A percentile compares a stretch with the other conserved stretches of the same genome.
These are phyloP conservation scores for Apostasia shenzhenica DNA, from an alignment of 106 monocot species.

Conservation along the genomic window DNA sequence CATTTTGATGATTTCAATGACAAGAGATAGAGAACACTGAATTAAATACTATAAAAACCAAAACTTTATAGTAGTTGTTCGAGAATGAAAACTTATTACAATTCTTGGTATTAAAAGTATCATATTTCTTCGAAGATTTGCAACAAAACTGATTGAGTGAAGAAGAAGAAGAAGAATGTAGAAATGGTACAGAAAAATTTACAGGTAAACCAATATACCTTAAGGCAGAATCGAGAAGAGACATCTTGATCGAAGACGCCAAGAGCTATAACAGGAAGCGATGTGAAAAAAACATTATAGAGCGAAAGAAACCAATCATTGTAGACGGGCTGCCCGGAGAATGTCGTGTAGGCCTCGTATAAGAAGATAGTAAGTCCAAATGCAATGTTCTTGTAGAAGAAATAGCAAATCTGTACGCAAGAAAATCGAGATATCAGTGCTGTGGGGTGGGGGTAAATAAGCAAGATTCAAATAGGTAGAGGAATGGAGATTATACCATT, in stretches of 20 bases:
- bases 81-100: too few species aligned
- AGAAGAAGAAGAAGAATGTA: too few species aligned
- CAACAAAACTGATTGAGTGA: too few species aligned
- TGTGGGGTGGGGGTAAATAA: neutral
- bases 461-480: neutral
- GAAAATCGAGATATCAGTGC: neutral
- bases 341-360: conserved; percentile 75
- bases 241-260: conserved; percentile 98
- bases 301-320: conserved; percentile 82
- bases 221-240: conserved; percentile 73
- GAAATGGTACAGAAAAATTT: too few species aligned
- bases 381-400: conserved; percentile 93
- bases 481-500: conserved; percentile 47
- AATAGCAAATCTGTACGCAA: conserved; percentile 78
- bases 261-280: conserved; percentile 81
- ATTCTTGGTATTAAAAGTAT: too few species aligned
- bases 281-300: conserved; percentile 86
- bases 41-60: neutral
- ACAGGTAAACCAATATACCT: conserved; percentile 31
- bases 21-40: neutral
- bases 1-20: neutral
- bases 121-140: too few species aligned
- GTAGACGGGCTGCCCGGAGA: conserved; percentile 80
- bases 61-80: neutral
- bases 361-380: conserved; percentile 85